Percentiles rank a stretch among this genome's conserved stretches.
These are phyloP conservation scores for Apocynum venetum DNA, from an alignment of 257 asterid species.

Conservation along the genomic window DNA sequence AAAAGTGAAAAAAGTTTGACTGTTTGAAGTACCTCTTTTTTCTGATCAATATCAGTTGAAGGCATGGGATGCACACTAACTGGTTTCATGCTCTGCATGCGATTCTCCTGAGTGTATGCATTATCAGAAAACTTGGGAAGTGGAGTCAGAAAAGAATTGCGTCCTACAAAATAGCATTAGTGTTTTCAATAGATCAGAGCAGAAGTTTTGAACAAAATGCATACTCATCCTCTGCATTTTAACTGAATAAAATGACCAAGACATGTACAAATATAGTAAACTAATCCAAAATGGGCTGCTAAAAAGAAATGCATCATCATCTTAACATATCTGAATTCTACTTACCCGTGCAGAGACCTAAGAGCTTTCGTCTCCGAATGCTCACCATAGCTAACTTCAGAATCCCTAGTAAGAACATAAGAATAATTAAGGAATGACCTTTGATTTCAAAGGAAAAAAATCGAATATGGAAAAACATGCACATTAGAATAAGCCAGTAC, in stretches of 20 bases:
- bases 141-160: conserved; percentile 44
- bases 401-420: conserved; percentile 29
- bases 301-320: neutral
- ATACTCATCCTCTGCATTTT: neutral
- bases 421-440: conserved; percentile 15
- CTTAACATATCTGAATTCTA: neutral
- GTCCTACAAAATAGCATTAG: conserved; percentile 34
- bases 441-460: neutral
- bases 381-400: conserved; percentile 64
- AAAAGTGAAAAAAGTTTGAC: conserved; percentile 9
- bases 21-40: conserved; percentile 51
- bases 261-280: neutral
- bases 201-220: neutral
- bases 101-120: conserved; percentile 33
- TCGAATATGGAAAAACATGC: neutral
- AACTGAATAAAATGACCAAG: neutral
- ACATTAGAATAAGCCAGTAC: neutral
- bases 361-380: conserved; percentile 73
- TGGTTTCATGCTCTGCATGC: conserved; percentile 35
- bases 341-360: conserved; percentile 69
- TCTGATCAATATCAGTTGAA: conserved; percentile 33
- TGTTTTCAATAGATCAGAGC: neutral
- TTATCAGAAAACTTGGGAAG: conserved; percentile 42
- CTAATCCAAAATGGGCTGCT: neutral
- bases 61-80: conserved; percentile 50